Evolutionary conservation across 768 basidiomycete genomes (phyloP).

Genomic region (Leccinum uliginosum): DNA sequence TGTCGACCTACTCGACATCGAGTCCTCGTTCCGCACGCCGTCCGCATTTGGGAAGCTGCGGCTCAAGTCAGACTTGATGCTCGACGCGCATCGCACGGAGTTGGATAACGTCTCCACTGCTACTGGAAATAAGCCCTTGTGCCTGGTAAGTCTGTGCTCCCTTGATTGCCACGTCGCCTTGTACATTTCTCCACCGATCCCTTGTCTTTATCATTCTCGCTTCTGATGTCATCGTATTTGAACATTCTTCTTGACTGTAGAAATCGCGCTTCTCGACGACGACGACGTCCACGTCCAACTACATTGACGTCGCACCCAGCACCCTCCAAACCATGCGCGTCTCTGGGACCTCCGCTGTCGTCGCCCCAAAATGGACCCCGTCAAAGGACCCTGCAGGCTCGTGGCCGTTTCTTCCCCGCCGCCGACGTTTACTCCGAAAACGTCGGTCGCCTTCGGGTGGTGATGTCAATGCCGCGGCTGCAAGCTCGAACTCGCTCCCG

Average conservation of each 20-base stretch:
- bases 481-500: constrained; percentile 3
- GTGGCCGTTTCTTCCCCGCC: constrained; percentile 23
- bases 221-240: not conserved
- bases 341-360: not conserved
- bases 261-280: constrained; percentile 34
- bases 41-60: constrained; percentile 12
- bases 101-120: constrained; percentile 11
- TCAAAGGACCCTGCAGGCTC: constrained; percentile 11
- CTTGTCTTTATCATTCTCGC: not conserved
- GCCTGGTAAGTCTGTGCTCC: constrained; percentile 15
- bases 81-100: constrained; percentile 14
- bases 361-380: constrained; percentile 1
- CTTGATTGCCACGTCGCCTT: not conserved
- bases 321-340: not conserved
- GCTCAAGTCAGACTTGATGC: constrained; percentile 21
- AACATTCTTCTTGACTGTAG: constrained; percentile 11
- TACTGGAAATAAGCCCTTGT: not conserved
- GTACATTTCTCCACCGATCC: not conserved
- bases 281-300: constrained; percentile 32
- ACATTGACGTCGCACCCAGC: constrained; percentile 15
- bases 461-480: not conserved
- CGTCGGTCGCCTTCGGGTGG: constrained; percentile 17
- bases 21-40: constrained; percentile 13
- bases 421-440: constrained; percentile 28
- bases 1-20: constrained; percentile 19